phyloP scores from a whole-genome alignment of 179 eudicot species.

The Drosera spatulata region DNA sequence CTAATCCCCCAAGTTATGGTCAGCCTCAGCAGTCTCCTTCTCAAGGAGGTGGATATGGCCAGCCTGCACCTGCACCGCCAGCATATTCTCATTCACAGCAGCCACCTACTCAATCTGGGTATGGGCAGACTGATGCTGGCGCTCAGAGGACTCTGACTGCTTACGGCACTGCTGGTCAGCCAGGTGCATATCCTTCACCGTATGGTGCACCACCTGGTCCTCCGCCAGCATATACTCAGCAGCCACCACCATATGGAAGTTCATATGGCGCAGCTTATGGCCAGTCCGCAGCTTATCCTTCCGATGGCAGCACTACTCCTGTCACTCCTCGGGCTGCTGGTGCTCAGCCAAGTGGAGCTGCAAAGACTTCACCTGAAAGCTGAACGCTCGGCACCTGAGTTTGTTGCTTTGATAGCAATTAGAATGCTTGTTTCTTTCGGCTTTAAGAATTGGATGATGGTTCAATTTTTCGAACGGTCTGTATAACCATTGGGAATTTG shows the following conservation, averaged over 20 bases:
- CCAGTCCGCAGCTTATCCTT: constrained; percentile 62
- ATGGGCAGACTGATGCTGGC: constrained; percentile 28
- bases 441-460: too few species aligned
- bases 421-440: too few species aligned
- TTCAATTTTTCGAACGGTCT: too few species aligned
- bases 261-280: constrained; percentile 60
- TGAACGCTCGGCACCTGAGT: constrained; percentile 2
- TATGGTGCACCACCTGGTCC: constrained; percentile 52
- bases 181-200: constrained; percentile 46
- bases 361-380: constrained; percentile 62
- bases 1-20: constrained; percentile 32
- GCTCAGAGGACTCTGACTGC: constrained; percentile 23
- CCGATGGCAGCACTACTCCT: constrained; percentile 40
- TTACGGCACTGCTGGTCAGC: constrained; percentile 42
- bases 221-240: constrained; percentile 60
- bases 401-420: too few species aligned
- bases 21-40: constrained; percentile 72
- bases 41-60: constrained; percentile 55
- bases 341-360: constrained; percentile 42
- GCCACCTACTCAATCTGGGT: constrained; percentile 36
- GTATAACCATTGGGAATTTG: too few species aligned
- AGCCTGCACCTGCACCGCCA: constrained; percentile 28
- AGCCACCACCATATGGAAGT: constrained; percentile 34
- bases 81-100: constrained; percentile 43
- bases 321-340: constrained; percentile 44